Conservation (phyloP, 1,284 basidiomycete species). For the Microbotryum lychnidis-dioicae region DNA sequence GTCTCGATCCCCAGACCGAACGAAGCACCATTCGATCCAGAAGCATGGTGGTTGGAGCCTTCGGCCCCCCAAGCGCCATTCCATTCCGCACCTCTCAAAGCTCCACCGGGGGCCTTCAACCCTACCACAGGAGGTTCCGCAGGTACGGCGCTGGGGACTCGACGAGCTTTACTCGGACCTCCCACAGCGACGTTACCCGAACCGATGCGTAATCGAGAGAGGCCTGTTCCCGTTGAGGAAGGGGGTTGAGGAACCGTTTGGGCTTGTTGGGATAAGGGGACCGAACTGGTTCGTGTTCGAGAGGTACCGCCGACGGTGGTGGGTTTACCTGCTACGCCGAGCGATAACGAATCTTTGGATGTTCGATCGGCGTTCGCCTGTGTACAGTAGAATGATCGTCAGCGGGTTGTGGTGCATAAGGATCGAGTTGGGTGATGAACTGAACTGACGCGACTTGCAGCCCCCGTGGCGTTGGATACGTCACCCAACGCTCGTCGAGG, state of each 20-base stretch:
- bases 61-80: no score
- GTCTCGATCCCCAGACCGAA: background rate
- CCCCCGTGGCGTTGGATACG: constrained; percentile 21
- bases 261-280: background rate
- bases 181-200: background rate
- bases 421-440: background rate
- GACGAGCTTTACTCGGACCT: background rate
- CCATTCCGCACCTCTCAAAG: no score
- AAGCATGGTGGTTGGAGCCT: background rate
- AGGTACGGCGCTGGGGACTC: no score
- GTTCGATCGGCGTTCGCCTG: constrained; percentile 16
- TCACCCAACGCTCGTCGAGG: constrained; percentile 23
- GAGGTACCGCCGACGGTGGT: constrained; percentile 7
- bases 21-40: background rate
- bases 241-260: constrained; percentile 14
- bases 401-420: no score
- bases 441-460: background rate
- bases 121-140: no score
- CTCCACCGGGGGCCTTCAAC: no score
- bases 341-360: constrained; percentile 11
- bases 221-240: constrained; percentile 26
- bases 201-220: constrained; percentile 19
- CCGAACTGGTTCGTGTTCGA: constrained; percentile 13
- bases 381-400: background rate
- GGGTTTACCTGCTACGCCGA: constrained; percentile 14